Evolutionary conservation across 2,329 filamentous ascomycete species (phyloP), one percentile per base, ranked within the genome.

Genomic region (Colletotrichum sp.): DNA sequence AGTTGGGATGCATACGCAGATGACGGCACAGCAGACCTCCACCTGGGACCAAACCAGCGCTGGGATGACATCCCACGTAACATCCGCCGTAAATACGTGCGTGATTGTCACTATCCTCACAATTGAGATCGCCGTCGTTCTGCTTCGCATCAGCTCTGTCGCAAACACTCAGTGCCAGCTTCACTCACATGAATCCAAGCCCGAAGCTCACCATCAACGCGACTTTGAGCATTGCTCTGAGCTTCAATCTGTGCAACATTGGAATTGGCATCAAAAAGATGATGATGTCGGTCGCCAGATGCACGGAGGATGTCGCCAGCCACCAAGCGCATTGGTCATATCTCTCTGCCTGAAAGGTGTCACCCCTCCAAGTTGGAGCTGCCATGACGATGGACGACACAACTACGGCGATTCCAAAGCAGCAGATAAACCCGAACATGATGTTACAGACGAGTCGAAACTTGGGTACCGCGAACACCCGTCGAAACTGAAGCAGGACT

Each of bases 181-280:
- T 16, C 18, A 67, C 72, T 76, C 28, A 76, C 74, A 71, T 12
- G 18, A 76, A 75, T 4, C 74, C 74, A 30, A 76, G 34, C n/a
- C 74, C 74, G 43, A 76, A 76, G 26, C 30, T 76, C 26, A 75
- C 18, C 26, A 75, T 57, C 15, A 75, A 21, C 0, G 67, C 74
- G 5, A 13, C n/a, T 34, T 63, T 76, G 21, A 65, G 72, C 52
- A 36, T 30, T 8, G 5, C 39, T 18, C 55, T 70, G 13, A 76
- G 26, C 18, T 30, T 71, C 15, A 76, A 12, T 30, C n/a, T 66
- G 18, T 30, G 39, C 18, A 75, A 18, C 30, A 76, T 21, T 10
- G 74, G 72, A 4, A 76, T 67, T 3, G 74, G 74, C 74, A 76
- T 75, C 24, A 71, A 10, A 12, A 76, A 67, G 13, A 76, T 71